These are phyloP conservation scores for Ceratocystis harringtonii DNA, from an alignment of 2,329 filamentous ascomycete genomes.

Conservation along the genomic window DNA sequence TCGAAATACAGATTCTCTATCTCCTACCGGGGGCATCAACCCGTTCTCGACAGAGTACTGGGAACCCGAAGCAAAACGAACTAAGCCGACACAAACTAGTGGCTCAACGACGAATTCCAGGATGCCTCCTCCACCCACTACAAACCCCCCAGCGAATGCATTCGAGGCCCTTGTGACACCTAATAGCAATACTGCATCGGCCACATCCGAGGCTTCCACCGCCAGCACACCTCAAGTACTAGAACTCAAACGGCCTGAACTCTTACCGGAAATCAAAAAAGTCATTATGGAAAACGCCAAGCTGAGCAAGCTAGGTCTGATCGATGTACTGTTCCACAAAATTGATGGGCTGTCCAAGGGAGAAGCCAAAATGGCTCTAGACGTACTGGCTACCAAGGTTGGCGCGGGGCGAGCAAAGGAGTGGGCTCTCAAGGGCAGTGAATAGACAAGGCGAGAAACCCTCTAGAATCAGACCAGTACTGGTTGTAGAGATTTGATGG, in stretches of 20 bases:
- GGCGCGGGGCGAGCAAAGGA: constrained; percentile 26
- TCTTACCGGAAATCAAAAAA: constrained; percentile 29
- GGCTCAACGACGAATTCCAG: constrained; percentile 14
- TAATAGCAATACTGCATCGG: neutral
- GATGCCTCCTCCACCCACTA: constrained; percentile 22
- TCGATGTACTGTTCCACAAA: constrained; percentile 28
- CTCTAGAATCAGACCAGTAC: neutral
- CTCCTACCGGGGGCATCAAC: constrained; percentile 49
- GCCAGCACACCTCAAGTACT: constrained; percentile 26
- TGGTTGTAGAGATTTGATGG: neutral
- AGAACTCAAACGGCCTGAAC: constrained; percentile 21
- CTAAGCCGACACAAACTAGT: neutral
- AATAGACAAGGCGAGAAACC: neutral
- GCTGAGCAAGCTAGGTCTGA: constrained; percentile 29
- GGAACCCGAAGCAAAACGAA: constrained; percentile 32
- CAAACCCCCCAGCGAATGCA: constrained; percentile 24
- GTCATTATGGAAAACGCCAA: constrained; percentile 29
- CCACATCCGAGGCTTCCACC: constrained; percentile 18
- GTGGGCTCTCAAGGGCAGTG: constrained; percentile 23
- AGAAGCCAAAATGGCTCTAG: constrained; percentile 31
- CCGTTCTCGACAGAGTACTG: constrained; percentile 78
- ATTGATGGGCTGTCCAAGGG: constrained; percentile 27
- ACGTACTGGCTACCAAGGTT: constrained; percentile 28
- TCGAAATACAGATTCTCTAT: constrained; percentile 29
- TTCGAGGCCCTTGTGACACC: constrained; percentile 24